Base-by-base conservation (phyloP, 2,329 filamentous ascomycete genomes). In the Xylariaceae sp. region DNA sequence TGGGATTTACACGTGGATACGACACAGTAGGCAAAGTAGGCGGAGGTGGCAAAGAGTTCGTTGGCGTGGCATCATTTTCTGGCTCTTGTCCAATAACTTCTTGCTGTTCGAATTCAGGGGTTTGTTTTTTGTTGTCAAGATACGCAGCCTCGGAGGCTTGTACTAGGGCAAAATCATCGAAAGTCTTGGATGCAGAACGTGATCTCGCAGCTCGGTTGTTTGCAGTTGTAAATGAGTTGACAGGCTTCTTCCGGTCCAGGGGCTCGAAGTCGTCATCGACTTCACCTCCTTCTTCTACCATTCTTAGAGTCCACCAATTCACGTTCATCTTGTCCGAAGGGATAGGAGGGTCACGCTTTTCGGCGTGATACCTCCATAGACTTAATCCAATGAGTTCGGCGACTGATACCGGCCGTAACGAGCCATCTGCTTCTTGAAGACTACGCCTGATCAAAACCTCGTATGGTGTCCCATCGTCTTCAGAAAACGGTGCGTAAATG, bases 191-290 rank as follows among this genome's bases (percentile, higher is more conserved):
- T 56, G 87, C 85, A 51, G 86, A 82, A 48, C 88, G 76, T 53
- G 76, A 74, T 43, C 78, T 69, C 5, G 74, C 78, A 9, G 75
- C 85, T 47, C 82, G 77, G 63, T 89, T 90, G 64, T 92, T 91
- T 53, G 86, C 87, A 6, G 87, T 90, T 35, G 88, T 89, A 60
- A 92, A 94, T 17, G 89, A 83, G 6, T 80, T 81, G n/a, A 94
- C 75, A 2, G 84, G 79, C 60, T 86, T 87, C 18, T 81, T 89
- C 33, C 89, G 78, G 50, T 87, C 85, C 38, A 94, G 75, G 0
- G 89, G 84, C 31, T 88, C 87, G 56, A 94, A 94, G 62, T 94
- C 89, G 56, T 90, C 87, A 58, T 95, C 89, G 1, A 92, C 84
- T 62, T 94, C 89, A 43, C 87, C 89, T 48, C 89, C 87, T 63